Evolutionary conservation across 345 rosid species (phyloP).

Genomic region (Punica granatum): DNA sequence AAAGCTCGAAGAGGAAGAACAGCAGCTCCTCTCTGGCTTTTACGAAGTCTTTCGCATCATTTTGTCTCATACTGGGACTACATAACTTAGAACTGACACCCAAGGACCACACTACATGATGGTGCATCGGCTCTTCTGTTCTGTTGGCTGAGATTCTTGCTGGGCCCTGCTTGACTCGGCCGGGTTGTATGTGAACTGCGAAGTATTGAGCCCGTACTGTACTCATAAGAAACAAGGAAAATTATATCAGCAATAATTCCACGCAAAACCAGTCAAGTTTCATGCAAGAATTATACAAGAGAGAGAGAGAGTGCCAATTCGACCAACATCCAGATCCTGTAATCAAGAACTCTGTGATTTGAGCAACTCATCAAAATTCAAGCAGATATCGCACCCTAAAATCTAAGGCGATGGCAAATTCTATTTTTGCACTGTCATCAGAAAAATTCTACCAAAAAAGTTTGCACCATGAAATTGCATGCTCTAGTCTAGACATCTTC

Average conservation of each 20-base stretch:
- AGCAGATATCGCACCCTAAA: not conserved
- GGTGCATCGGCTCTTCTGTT: slow-evolving; percentile 82
- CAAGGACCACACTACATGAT: slow-evolving; percentile 40
- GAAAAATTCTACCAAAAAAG: not conserved
- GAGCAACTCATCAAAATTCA: not conserved
- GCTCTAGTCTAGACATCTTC: not conserved
- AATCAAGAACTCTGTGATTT: not conserved
- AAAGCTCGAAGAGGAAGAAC: not conserved
- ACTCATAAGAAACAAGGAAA: slow-evolving; percentile 14
- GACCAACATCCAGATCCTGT: not conserved
- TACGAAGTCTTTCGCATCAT: not conserved
- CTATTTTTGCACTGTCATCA: not conserved
- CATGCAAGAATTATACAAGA: not conserved
- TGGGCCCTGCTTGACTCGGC: slow-evolving; percentile 69
- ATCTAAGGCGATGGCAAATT: too few species aligned
- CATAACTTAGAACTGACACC: not conserved
- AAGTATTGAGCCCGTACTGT: slow-evolving; percentile 93
- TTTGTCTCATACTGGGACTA: not conserved
- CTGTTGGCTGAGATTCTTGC: slow-evolving; percentile 60
- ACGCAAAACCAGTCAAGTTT: not conserved
- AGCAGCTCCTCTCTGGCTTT: not conserved
- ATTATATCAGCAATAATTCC: slow-evolving; percentile 1
- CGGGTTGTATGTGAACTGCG: slow-evolving; percentile 93
- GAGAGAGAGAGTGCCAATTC: not conserved
- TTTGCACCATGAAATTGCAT: not conserved